A percentile compares a stretch with the other conserved stretches of the same genome.
Conservation (phyloP, 805 yeast genomes). For the Martiniozyma abietophila region DNA sequence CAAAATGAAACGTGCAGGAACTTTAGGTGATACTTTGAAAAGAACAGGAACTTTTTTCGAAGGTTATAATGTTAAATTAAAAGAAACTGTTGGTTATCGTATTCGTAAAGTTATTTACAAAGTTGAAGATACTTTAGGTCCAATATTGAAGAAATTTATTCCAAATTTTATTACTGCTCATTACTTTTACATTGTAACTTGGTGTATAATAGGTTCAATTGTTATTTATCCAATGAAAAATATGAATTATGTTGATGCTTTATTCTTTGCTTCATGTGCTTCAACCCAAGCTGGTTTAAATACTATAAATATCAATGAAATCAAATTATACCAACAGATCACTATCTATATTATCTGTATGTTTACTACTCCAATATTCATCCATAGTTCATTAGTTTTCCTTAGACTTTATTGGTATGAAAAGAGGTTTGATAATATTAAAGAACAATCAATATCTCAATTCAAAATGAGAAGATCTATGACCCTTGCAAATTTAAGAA, state of each 20-base stretch:
- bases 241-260: conserved; percentile 61
- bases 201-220: conserved; percentile 61
- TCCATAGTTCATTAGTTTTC: conserved; percentile 70
- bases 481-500: conserved; percentile 46
- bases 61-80: conserved; percentile 8
- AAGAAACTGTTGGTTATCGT: conserved; percentile 22
- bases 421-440: conserved; percentile 74
- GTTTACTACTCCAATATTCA: conserved; percentile 78
- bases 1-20: no score
- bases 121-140: conserved; percentile 30
- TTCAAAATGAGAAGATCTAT: conserved; percentile 76
- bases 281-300: conserved; percentile 90
- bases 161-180: conserved; percentile 59
- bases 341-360: conserved; percentile 52
- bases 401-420: conserved; percentile 86
- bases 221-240: conserved; percentile 69
- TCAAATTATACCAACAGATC: conserved; percentile 74
- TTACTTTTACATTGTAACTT: conserved; percentile 56
- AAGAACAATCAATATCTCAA: conserved; percentile 65
- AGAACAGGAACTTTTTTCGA: conserved; percentile 9
- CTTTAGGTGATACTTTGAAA: not conserved
- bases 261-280: conserved; percentile 70
- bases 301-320: conserved; percentile 57
- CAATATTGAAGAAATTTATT: conserved; percentile 31
- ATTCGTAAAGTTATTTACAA: conserved; percentile 30